Conservation (phyloP, 2,329 filamentous ascomycete genomes). For the Diplodia corticola region DNA sequence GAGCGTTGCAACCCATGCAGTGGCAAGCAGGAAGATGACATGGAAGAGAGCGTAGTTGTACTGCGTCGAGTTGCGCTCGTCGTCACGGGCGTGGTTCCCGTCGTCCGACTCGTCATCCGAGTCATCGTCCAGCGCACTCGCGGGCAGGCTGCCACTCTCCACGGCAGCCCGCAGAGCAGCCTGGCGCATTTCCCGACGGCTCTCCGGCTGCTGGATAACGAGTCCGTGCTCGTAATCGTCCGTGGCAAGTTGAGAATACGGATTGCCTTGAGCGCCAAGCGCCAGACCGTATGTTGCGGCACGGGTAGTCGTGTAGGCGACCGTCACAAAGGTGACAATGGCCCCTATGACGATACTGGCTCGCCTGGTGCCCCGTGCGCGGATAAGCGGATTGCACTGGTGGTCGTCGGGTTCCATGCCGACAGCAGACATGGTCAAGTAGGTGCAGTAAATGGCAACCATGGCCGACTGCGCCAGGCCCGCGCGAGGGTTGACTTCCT, state of each 20-base stretch:
- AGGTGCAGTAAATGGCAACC: slow-evolving; percentile 97
- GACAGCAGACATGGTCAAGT: slow-evolving; percentile 95
- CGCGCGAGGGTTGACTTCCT: slow-evolving; percentile 89
- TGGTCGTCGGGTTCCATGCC: slow-evolving; percentile 98
- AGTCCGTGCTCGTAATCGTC: slow-evolving; percentile 81
- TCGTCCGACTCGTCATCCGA: slow-evolving; percentile 66
- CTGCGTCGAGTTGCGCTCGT: slow-evolving; percentile 85
- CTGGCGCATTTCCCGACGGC: slow-evolving; percentile 85
- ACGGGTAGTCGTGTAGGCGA: slow-evolving; percentile 95
- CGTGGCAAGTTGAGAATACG: slow-evolving; percentile 61
- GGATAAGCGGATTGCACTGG: slow-evolving; percentile 88
- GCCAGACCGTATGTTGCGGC: slow-evolving; percentile 89
- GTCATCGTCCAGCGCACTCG: slow-evolving; percentile 78
- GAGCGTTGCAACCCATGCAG: slow-evolving; percentile 91
- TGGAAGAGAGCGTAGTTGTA: slow-evolving; percentile 98
- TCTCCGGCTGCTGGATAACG: slow-evolving; percentile 79
- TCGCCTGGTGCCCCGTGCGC: slow-evolving; percentile 81
- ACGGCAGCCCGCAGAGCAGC: slow-evolving; percentile 89
- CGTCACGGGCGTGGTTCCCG: slow-evolving; percentile 69
- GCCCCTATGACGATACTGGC: slow-evolving; percentile 91
- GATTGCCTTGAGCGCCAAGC: slow-evolving; percentile 62
- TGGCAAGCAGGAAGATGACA: slow-evolving; percentile 95
- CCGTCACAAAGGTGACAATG: slow-evolving; percentile 92
- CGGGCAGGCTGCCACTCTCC: slow-evolving; percentile 87
- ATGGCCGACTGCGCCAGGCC: slow-evolving; percentile 97